Conservation (phyloP, 768 basidiomycete genomes). For the Collybia mongolica region DNA sequence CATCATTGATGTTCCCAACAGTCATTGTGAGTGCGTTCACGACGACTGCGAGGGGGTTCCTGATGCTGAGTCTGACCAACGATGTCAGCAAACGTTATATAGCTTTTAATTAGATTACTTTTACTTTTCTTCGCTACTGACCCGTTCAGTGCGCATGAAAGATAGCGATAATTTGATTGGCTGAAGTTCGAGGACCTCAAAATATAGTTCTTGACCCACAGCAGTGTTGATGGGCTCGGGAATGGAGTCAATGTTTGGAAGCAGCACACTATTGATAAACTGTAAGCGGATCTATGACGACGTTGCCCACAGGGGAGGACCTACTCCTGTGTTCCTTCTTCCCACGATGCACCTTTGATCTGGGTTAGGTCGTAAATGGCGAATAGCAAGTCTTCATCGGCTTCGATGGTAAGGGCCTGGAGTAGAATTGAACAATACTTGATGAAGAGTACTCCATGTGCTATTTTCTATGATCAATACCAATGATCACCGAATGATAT, state of each 20-base stretch:
- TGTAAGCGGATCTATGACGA: constrained; percentile 1
- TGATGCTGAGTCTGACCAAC: constrained; percentile 62
- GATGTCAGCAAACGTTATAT: constrained; percentile 5
- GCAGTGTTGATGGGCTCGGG: constrained; percentile 68
- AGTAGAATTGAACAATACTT: constrained; percentile 95
- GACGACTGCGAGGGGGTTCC: constrained; percentile 91
- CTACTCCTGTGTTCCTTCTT: constrained; percentile 74
- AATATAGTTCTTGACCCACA: constrained; percentile 82
- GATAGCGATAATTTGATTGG: constrained; percentile 91
- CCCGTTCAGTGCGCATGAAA: constrained; percentile 94
- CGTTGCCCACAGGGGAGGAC: constrained; percentile 17
- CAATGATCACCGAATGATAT: background rate
- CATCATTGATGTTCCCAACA: constrained; percentile 94
- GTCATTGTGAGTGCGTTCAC: constrained; percentile 97
- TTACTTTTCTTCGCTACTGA: constrained; percentile 93
- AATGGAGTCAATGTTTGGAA: constrained; percentile 65
- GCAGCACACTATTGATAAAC: constrained; percentile 54
- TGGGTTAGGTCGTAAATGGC: constrained; percentile 90
- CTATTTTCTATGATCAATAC: constrained; percentile 36
- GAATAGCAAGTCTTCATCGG: constrained; percentile 97
- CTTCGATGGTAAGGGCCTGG: constrained; percentile 91
- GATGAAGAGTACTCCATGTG: constrained; percentile 97
- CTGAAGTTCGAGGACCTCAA: constrained; percentile 92
- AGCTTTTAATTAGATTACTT: constrained; percentile 17
- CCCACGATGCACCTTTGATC: constrained; percentile 90